These are phyloP conservation scores for Ophiostoma pallidulum DNA, from an alignment of 2,329 filamentous ascomycete species.

Conservation along the genomic window DNA sequence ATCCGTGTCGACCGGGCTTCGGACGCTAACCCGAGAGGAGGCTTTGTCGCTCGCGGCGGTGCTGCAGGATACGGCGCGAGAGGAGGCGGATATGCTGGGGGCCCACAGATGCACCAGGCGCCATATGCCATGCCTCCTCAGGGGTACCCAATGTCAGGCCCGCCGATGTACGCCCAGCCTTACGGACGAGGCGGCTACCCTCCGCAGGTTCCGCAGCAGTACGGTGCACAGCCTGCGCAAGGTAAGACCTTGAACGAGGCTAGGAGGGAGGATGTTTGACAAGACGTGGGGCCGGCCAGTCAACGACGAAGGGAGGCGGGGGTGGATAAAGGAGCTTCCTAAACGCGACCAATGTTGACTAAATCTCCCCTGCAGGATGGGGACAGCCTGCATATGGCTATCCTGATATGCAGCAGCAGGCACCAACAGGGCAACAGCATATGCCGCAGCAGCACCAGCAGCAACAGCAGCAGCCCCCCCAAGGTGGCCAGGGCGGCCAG, in stretches of 20 bases:
- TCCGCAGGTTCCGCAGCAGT: conserved; percentile 27
- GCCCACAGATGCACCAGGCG: conserved; percentile 27
- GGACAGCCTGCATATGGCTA: conserved; percentile 33
- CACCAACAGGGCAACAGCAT: conserved; percentile 16
- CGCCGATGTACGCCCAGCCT: conserved; percentile 29
- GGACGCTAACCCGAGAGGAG: conserved; percentile 59
- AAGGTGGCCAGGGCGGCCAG: conserved; percentile 25
- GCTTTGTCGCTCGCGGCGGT: conserved; percentile 36
- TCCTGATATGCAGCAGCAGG: conserved; percentile 33
- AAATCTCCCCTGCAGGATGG: conserved; percentile 24
- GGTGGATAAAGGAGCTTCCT: not conserved
- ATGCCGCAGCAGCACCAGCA: conserved; percentile 31
- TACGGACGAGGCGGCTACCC: conserved; percentile 37
- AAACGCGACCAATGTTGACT: not conserved
- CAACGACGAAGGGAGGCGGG: not conserved
- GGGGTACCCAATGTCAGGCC: conserved; percentile 28
- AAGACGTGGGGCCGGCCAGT: too few species aligned
- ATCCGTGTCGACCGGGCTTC: conserved; percentile 96
- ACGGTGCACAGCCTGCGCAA: conserved; percentile 32
- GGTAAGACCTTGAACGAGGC: conserved; percentile 20
- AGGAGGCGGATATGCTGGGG: conserved; percentile 26
- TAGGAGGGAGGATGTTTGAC: too few species aligned
- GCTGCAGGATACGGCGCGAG: conserved; percentile 22
- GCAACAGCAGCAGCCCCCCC: conserved; percentile 28
- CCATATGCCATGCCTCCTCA: conserved; percentile 26